Evolutionary conservation across 441 rosid species (phyloP).

Genomic region (Jatropha multifida): DNA sequence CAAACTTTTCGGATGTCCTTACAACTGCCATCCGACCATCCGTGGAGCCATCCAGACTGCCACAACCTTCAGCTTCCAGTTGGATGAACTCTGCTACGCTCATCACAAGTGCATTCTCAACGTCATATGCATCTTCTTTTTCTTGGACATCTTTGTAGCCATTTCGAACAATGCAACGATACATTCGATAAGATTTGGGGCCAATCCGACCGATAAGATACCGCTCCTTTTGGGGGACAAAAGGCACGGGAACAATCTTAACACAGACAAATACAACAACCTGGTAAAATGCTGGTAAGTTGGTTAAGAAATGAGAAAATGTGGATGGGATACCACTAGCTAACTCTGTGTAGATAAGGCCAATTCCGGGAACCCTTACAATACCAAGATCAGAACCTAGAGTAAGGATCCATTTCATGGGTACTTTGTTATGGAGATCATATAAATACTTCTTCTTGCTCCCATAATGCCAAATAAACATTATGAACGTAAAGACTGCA

Average conservation of each 20-base stretch:
- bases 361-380: constrained; percentile 86
- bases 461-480: constrained; percentile 88
- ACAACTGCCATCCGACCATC: constrained; percentile 84
- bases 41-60: constrained; percentile 47
- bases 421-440: constrained; percentile 76
- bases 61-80: constrained; percentile 75
- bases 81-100: constrained; percentile 91
- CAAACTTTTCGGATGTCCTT: constrained; percentile 68
- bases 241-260: constrained; percentile 82
- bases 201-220: constrained; percentile 87
- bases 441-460: constrained; percentile 69
- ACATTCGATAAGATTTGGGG: constrained; percentile 83
- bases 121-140: constrained; percentile 64
- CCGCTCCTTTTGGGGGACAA: constrained; percentile 72
- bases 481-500: constrained; percentile 39
- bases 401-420: constrained; percentile 73
- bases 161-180: constrained; percentile 79
- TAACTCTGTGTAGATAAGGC: constrained; percentile 77
- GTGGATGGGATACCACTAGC: constrained; percentile 78
- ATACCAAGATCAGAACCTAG: constrained; percentile 89
- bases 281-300: constrained; percentile 88
- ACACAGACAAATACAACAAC: constrained; percentile 78
- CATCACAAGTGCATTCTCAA: constrained; percentile 78
- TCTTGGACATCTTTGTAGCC: constrained; percentile 84
- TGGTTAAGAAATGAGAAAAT: constrained; percentile 74